Percentiles rank a stretch among this genome's conserved stretches.
These are phyloP conservation scores for Candida cerambycidarum DNA, from an alignment of 805 yeast genomes.

Conservation along the genomic window DNA sequence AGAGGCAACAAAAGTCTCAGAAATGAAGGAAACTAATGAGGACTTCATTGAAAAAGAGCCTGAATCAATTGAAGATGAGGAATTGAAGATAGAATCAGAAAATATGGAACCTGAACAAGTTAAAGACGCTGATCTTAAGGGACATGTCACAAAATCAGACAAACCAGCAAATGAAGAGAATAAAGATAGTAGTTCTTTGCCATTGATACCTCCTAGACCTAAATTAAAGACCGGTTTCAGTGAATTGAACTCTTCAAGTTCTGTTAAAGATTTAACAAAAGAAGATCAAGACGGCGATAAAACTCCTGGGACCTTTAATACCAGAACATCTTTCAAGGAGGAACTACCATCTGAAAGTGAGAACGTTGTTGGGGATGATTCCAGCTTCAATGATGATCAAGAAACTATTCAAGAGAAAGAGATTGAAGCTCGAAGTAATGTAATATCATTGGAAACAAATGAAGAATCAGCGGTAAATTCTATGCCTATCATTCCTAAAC, in stretches of 20 bases:
- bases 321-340: constrained; percentile 29
- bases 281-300: constrained; percentile 24
- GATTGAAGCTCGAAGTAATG: neutral
- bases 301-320: constrained; percentile 33
- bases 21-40: no score
- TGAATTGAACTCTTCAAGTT: neutral
- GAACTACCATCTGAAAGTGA: constrained; percentile 20
- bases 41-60: no score
- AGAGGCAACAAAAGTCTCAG: no score
- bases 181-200: no score
- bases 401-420: constrained; percentile 30
- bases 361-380: constrained; percentile 16
- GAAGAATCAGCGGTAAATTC: neutral
- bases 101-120: no score
- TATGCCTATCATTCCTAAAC: constrained; percentile 14
- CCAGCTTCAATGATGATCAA: constrained; percentile 30
- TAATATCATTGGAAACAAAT: neutral
- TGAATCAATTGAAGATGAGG: no score
- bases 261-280: neutral
- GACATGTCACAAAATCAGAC: no score
- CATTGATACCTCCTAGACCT: constrained; percentile 13
- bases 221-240: neutral
- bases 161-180: no score
- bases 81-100: no score
- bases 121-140: neutral